Conservation (phyloP, 2,329 filamentous ascomycete species). For the Emergomyces pasteurianus region DNA sequence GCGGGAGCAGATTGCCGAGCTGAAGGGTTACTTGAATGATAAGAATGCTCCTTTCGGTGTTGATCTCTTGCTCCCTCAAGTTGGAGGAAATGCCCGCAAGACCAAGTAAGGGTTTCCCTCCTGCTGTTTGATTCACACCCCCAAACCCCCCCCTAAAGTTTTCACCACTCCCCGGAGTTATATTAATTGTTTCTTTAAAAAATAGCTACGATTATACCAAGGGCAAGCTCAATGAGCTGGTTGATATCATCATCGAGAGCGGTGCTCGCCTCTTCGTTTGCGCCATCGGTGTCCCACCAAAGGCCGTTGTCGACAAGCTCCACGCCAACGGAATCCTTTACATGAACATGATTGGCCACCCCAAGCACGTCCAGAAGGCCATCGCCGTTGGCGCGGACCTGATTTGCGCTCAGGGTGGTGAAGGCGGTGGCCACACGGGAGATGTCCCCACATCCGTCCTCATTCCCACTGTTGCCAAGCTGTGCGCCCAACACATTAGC, state of each 20-base stretch:
- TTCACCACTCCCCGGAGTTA: background rate
- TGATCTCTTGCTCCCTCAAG: slow-evolving; percentile 84
- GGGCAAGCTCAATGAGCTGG: slow-evolving; percentile 84
- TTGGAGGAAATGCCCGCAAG: slow-evolving; percentile 87
- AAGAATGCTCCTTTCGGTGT: slow-evolving; percentile 95
- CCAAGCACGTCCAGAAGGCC: slow-evolving; percentile 97
- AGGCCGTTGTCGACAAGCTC: slow-evolving; percentile 75
- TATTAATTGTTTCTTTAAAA: background rate
- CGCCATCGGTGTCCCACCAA: slow-evolving; percentile 86
- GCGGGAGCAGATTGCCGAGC: slow-evolving; percentile 81
- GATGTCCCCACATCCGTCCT: slow-evolving; percentile 85
- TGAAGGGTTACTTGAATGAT: slow-evolving; percentile 77
- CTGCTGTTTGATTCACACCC: background rate
- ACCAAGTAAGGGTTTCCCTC: slow-evolving; percentile 53
- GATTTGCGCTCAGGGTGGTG: slow-evolving; percentile 96
- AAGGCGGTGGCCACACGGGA: slow-evolving; percentile 93
- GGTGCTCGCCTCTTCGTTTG: slow-evolving; percentile 91
- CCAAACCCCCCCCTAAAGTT: background rate
- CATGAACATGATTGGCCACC: slow-evolving; percentile 99
- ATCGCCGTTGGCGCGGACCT: slow-evolving; percentile 85
- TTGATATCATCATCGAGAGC: slow-evolving; percentile 86
- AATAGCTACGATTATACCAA: slow-evolving; percentile 97
- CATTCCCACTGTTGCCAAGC: slow-evolving; percentile 80
- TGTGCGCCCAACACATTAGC: slow-evolving; percentile 68
- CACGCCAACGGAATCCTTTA: slow-evolving; percentile 81